phyloP scores from a whole-genome alignment of 1,284 basidiomycete species.

The Erythrobasidium hasegawianum region DNA sequence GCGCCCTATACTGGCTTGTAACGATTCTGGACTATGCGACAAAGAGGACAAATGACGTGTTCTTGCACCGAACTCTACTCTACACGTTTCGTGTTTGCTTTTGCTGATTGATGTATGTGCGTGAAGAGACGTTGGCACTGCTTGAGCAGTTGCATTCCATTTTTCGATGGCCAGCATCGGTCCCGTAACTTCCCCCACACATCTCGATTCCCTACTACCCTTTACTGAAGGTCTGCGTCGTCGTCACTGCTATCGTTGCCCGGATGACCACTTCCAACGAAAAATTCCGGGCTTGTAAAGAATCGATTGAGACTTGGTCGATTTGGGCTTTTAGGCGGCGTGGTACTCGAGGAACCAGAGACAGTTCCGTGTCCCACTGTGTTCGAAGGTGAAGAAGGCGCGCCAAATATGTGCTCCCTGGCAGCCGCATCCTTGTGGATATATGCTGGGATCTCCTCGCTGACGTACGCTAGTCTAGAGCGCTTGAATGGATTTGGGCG shows the following conservation, averaged over 20 bases:
- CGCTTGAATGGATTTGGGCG: slow-evolving; percentile 26
- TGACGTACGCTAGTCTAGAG: slow-evolving; percentile 14
- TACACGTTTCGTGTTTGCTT: no score
- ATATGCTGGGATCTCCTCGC: neutral
- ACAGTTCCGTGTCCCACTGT: neutral
- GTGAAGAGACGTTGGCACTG: no score
- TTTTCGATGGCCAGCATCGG: no score
- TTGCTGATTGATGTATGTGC: no score
- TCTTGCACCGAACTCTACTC: no score
- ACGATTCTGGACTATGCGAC: no score
- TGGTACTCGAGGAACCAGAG: neutral
- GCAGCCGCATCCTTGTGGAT: slow-evolving; percentile 8
- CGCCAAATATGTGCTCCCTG: neutral
- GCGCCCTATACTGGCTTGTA: no score
- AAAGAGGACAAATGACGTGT: no score
- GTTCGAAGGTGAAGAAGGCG: neutral
- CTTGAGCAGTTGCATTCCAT: no score
- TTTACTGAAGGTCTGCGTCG: slow-evolving; percentile 1
- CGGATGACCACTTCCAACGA: neutral
- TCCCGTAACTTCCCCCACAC: no score
- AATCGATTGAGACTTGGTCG: slow-evolving; percentile 27
- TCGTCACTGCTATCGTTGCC: slow-evolving; percentile 1
- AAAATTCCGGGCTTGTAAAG: slow-evolving; percentile 27
- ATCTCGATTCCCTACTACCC: no score
- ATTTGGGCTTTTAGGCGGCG: slow-evolving; percentile 20